Percentiles rank a stretch among this genome's conserved stretches.
These are phyloP conservation scores for Fusarium tjaetaba DNA, from an alignment of 2,329 filamentous ascomycete species.

Conservation along the genomic window DNA sequence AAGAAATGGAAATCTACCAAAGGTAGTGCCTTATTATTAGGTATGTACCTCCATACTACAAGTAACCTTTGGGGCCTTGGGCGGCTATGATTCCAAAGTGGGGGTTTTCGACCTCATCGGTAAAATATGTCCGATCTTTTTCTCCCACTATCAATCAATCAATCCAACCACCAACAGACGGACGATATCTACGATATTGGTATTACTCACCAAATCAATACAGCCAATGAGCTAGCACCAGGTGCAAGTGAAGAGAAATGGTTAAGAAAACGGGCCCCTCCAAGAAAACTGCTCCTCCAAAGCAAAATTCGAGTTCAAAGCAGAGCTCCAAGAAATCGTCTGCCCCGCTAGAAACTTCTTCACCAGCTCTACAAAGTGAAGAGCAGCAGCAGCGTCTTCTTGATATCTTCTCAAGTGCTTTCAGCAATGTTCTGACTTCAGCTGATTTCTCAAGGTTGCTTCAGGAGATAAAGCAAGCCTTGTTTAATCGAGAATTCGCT, in stretches of 20 bases:
- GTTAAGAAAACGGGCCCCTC: conserved; percentile 37
- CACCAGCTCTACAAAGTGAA: conserved; percentile 28
- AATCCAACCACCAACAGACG: background rate
- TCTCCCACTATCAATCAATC: conserved; percentile 3
- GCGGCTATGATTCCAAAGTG: conserved; percentile 20
- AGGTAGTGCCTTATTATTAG: background rate
- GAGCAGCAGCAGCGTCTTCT: conserved; percentile 73
- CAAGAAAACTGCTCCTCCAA: conserved; percentile 35
- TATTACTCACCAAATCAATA: background rate
- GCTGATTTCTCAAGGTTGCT: conserved; percentile 65
- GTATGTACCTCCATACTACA: background rate
- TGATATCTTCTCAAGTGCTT: conserved; percentile 75
- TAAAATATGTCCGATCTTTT: conserved; percentile 20
- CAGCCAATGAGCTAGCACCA: conserved; percentile 3
- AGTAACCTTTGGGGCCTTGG: conserved; percentile 13
- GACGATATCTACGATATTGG: conserved; percentile 8
- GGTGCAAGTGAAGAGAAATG: conserved; percentile 31
- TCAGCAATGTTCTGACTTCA: conserved; percentile 61
- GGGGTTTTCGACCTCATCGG: conserved; percentile 19
- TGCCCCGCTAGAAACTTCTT: conserved; percentile 16
- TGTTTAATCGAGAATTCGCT: conserved; percentile 87
- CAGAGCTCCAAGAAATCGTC: conserved; percentile 31
- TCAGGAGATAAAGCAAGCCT: conserved; percentile 84
- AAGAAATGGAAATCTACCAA: background rate
- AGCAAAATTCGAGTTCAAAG: conserved; percentile 19